Percentiles rank a stretch among this genome's conserved stretches.
Evolutionary conservation across 768 basidiomycete species (phyloP).

Genomic region (Suillus discolor): DNA sequence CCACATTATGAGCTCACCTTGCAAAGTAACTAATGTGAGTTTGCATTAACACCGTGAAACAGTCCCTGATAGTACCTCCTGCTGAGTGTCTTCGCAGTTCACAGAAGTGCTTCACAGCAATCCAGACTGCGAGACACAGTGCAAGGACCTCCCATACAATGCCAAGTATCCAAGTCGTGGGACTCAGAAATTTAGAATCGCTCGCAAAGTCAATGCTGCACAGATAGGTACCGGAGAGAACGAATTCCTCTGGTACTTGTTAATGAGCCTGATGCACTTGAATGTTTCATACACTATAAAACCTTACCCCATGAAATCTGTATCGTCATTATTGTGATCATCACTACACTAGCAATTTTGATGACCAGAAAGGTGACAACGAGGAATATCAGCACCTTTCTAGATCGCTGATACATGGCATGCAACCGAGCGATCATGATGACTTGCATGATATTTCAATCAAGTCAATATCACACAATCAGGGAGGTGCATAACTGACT

Average conservation of each 20-base stretch:
- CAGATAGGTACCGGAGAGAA: not conserved
- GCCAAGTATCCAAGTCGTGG: not conserved
- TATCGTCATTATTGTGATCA: fast-evolving
- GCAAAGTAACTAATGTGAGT: not conserved
- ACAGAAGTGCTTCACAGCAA: not conserved
- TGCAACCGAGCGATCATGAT: not conserved
- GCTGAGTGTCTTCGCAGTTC: not conserved
- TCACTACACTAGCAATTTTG: not conserved
- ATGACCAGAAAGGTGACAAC: not conserved
- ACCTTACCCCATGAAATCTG: not conserved
- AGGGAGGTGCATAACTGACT: not conserved
- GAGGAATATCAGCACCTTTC: not conserved
- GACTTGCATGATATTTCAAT: not conserved
- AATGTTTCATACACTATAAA: not conserved
- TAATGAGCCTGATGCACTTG: not conserved
- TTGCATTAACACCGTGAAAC: not conserved
- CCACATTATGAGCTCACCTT: not conserved
- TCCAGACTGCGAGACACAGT: not conserved
- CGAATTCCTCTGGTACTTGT: not conserved
- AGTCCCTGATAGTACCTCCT: not conserved
- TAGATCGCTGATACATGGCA: not conserved
- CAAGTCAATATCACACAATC: not conserved
- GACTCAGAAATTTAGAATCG: not conserved
- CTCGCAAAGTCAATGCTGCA: not conserved
- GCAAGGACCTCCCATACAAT: not conserved